Conservation (phyloP, 169 alveolate species). For the Plasmodium inui region DNA sequence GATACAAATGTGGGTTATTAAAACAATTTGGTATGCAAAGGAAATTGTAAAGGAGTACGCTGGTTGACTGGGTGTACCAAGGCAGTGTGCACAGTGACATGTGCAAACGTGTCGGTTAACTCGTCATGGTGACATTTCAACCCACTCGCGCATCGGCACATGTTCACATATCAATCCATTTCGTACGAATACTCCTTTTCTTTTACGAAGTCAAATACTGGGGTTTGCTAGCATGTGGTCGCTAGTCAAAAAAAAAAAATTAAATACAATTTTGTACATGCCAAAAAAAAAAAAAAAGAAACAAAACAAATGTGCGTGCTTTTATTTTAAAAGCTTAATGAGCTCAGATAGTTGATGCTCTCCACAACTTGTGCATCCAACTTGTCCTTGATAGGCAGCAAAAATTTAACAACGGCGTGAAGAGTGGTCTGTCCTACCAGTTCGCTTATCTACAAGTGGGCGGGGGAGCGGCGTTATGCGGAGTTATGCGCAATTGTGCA, state of each 20-base stretch:
- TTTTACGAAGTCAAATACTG: not conserved
- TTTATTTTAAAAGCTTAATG: conserved; percentile 37
- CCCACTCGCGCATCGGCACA: not conserved
- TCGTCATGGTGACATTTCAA: not conserved
- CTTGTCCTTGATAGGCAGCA: conserved; percentile 68
- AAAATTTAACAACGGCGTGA: conserved; percentile 43
- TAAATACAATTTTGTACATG: not conserved
- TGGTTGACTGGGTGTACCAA: not conserved
- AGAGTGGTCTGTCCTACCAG: conserved; percentile 36
- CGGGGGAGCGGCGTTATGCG: not conserved
- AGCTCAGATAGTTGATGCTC: conserved; percentile 55
- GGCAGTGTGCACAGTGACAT: not conserved
- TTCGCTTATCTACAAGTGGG: conserved; percentile 55
- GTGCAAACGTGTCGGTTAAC: not conserved
- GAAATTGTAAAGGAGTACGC: not conserved
- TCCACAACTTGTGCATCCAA: conserved; percentile 71
- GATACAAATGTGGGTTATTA: not conserved
- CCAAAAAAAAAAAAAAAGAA: not conserved
- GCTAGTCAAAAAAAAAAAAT: not conserved
- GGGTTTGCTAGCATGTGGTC: not conserved
- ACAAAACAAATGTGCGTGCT: not conserved
- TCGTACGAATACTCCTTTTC: not conserved
- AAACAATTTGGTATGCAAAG: not conserved
- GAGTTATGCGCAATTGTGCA: not conserved
- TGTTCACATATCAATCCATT: not conserved